These are phyloP conservation scores for Capronia americana DNA, from an alignment of 2,329 filamentous ascomycete genomes.

Conservation along the genomic window DNA sequence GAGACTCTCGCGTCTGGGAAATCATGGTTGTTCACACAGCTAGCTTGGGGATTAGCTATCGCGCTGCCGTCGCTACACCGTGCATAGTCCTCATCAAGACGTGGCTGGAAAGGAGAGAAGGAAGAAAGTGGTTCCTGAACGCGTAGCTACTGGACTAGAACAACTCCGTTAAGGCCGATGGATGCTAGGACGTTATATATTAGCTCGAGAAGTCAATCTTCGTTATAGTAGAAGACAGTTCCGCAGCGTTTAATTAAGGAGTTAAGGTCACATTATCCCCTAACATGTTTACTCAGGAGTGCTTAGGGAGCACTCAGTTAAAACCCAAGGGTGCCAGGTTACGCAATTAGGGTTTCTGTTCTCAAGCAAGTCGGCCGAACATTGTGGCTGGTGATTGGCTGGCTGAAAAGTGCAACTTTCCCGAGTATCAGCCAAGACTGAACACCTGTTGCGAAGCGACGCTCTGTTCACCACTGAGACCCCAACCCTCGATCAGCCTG, in stretches of 20 bases:
- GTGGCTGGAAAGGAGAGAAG: conserved; percentile 30
- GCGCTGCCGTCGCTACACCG: conserved; percentile 26
- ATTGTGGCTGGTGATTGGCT: background rate
- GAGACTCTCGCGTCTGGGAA: conserved; percentile 17
- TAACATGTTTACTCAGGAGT: too few relatives aligned
- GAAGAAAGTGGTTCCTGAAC: conserved; percentile 40
- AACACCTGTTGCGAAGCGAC: conserved; percentile 12
- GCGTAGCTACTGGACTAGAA: conserved; percentile 2
- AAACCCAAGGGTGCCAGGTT: too few relatives aligned
- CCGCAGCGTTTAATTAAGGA: too few relatives aligned
- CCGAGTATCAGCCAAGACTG: conserved; percentile 7
- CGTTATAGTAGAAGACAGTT: conserved; percentile 2
- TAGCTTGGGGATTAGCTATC: conserved; percentile 25
- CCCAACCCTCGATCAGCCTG: background rate
- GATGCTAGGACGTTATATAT: conserved; percentile 5
- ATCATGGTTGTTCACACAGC: conserved; percentile 28
- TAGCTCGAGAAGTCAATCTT: background rate
- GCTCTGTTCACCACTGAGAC: background rate
- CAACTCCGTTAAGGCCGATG: conserved; percentile 3
- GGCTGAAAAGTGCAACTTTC: conserved; percentile 11
- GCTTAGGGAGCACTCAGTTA: too few relatives aligned
- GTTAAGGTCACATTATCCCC: too few relatives aligned
- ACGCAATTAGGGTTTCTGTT: too few relatives aligned
- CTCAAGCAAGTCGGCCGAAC: background rate
- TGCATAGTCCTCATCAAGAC: conserved; percentile 28